Conservation (phyloP, 2,329 filamentous ascomycete genomes). For the Penicillium corylophilum region DNA sequence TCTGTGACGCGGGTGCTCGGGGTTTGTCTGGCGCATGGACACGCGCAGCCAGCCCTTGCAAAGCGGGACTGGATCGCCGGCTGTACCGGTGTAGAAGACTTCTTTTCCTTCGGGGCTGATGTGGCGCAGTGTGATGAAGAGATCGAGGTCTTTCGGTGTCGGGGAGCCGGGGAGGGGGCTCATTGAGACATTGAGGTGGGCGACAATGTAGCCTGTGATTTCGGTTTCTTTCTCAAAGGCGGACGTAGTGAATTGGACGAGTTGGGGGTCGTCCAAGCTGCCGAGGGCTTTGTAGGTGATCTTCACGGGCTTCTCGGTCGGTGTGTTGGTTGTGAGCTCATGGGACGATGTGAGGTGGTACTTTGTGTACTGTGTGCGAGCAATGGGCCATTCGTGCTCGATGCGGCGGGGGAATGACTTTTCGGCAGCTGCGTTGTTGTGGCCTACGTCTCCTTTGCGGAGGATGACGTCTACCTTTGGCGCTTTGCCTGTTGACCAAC, state of each 20-base stretch:
- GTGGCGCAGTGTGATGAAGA: slow-evolving; percentile 58
- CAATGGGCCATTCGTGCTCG: slow-evolving; percentile 67
- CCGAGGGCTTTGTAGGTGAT: slow-evolving; percentile 62
- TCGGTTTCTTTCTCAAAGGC: slow-evolving; percentile 65
- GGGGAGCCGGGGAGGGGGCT: slow-evolving; percentile 39
- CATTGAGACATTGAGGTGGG: slow-evolving; percentile 63
- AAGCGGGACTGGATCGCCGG: slow-evolving; percentile 55
- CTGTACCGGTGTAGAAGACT: slow-evolving; percentile 56
- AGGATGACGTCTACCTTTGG: slow-evolving; percentile 62
- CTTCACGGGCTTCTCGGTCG: slow-evolving; percentile 34
- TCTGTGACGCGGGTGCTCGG: slow-evolving; percentile 44
- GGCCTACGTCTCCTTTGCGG: slow-evolving; percentile 65
- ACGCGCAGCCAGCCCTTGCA: slow-evolving; percentile 57
- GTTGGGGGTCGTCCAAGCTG: slow-evolving; percentile 53
- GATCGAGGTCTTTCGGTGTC: slow-evolving; percentile 52
- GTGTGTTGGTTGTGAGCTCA: slow-evolving; percentile 39
- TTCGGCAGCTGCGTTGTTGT: slow-evolving; percentile 63
- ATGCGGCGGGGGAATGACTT: slow-evolving; percentile 54
- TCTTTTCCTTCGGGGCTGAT: slow-evolving; percentile 51
- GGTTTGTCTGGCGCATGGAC: slow-evolving; percentile 51
- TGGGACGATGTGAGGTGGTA: slow-evolving; percentile 57
- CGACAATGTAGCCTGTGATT: slow-evolving; percentile 66
- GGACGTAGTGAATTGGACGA: slow-evolving; percentile 58
- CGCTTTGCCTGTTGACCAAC: slow-evolving; percentile 51
- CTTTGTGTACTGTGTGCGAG: slow-evolving; percentile 62